Base-by-base conservation (phyloP, 768 basidiomycete genomes). In the Boletus reticulatus region DNA sequence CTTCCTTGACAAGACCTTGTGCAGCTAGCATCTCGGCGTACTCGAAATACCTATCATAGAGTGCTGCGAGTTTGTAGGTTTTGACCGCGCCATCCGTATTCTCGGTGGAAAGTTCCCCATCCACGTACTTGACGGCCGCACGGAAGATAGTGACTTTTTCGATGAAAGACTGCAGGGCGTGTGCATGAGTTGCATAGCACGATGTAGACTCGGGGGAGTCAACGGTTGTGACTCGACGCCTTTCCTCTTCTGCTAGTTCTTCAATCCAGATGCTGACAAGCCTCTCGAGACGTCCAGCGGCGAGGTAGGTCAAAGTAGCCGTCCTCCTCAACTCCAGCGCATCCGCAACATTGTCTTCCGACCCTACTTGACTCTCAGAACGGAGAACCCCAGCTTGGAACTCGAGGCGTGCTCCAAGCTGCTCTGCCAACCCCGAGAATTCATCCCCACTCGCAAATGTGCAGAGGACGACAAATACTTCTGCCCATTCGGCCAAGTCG, bases 121-220 rank as follows among this genome's bases (percentile, higher is more conserved):
- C 92, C 58, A 82, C 76, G 67, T 93, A 95, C 14, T 80, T 78
- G 46, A 91, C 89, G 0, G 96, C 97, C 46, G 83, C 78, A 48
- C 92, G 85, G 83, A 99, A 98, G 41, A 97, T 85, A 2, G 94
- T 87, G 22, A 98, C 94, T 73, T 98, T 98, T 75, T 98, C 97
- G 63, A 98, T 82, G 73, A 98, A 95, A 0, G 88, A 87, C 68
- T 98, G 96, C 41, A 99, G 74, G 3, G 94, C 93, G 27, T 85
- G 81, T 0, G 89, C 92, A 59, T 92, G 91, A 0, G 87, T 85
- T 1, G 90, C 85, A 66, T 92, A 94, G 7, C 78, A 77, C 4
- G 88, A 85, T 49, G 80, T 73, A 44, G 62, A 72, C 60, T 76
- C 70, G 32, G 72, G 62, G 12, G 73, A 64, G 19, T 75, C 72